A percentile compares a stretch with the other conserved stretches of the same genome.
Conservation (phyloP, 1,284 basidiomycete species). For the Peniophora sp. region DNA sequence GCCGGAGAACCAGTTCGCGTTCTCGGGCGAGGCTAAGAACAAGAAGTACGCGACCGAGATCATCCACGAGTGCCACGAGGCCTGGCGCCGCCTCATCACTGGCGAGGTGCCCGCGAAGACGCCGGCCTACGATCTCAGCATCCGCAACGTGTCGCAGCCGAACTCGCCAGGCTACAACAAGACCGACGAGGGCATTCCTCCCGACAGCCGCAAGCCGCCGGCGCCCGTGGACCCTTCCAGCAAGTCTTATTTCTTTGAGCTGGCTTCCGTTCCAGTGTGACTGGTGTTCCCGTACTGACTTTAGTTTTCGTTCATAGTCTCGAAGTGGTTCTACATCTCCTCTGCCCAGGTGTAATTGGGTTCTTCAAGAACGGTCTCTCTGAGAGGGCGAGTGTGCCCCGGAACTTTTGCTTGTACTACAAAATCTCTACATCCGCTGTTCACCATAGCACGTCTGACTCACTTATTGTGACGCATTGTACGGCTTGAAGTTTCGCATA, state of each 20-base stretch:
- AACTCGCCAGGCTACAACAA: conserved; percentile 68
- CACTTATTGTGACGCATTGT: too few relatives aligned
- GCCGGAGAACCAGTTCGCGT: conserved; percentile 98
- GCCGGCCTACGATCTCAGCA: conserved; percentile 65
- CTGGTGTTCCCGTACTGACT: conserved; percentile 15
- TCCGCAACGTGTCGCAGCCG: conserved; percentile 63
- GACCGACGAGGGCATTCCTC: conserved; percentile 61
- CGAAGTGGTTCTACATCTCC: conserved; percentile 87
- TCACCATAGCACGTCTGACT: conserved; percentile 1
- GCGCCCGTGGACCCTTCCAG: conserved; percentile 85
- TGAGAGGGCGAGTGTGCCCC: neutral
- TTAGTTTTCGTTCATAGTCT: conserved; percentile 44
- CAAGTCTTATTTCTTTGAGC: conserved; percentile 27
- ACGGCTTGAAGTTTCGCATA: too few relatives aligned
- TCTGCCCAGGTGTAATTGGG: conserved; percentile 62
- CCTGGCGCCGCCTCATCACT: conserved; percentile 90
- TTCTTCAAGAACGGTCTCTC: neutral
- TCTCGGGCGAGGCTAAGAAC: conserved; percentile 99
- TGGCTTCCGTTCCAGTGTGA: conserved; percentile 9
- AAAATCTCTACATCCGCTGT: conserved; percentile 5
- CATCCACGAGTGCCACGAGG: conserved; percentile 97
- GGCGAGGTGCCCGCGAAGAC: conserved; percentile 76
- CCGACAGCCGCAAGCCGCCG: conserved; percentile 75
- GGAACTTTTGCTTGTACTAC: neutral
- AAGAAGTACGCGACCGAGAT: conserved; percentile 99